phyloP scores from a whole-genome alignment of 2,329 filamentous ascomycete species.

The Penicillium griseofulvum region DNA sequence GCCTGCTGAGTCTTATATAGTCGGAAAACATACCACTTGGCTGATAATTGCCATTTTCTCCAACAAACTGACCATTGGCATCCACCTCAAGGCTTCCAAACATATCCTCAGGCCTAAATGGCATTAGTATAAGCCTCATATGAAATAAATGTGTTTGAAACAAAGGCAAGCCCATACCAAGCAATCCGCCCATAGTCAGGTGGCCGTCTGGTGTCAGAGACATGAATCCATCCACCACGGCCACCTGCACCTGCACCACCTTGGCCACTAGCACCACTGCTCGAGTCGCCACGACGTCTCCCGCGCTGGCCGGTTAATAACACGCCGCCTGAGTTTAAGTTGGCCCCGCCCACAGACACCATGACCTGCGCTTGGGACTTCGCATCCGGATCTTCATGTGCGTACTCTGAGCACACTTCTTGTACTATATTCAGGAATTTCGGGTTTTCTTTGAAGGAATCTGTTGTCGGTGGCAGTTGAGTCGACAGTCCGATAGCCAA shows the following conservation, averaged over 20 bases:
- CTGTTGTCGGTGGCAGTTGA: slow-evolving; percentile 55
- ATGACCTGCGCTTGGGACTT: slow-evolving; percentile 60
- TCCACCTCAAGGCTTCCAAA: slow-evolving; percentile 65
- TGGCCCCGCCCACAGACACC: slow-evolving; percentile 57
- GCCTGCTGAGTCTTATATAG: neutral
- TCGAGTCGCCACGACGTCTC: slow-evolving; percentile 44
- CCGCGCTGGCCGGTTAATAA: slow-evolving; percentile 42
- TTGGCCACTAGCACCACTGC: slow-evolving; percentile 58
- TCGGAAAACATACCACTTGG: slow-evolving; percentile 47
- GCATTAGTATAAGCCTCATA: slow-evolving; percentile 14
- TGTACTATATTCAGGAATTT: slow-evolving; percentile 57
- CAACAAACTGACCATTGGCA: slow-evolving; percentile 56
- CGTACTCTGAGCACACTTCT: slow-evolving; percentile 54
- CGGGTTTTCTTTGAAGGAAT: slow-evolving; percentile 56
- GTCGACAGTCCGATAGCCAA: slow-evolving; percentile 57
- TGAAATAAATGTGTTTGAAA: neutral
- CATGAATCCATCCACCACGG: slow-evolving; percentile 61
- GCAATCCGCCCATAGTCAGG: slow-evolving; percentile 64
- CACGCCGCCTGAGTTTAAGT: slow-evolving; percentile 51
- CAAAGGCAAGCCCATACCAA: slow-evolving; percentile 38
- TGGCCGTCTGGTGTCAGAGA: slow-evolving; percentile 59
- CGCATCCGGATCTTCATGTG: slow-evolving; percentile 55
- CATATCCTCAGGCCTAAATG: slow-evolving; percentile 59
- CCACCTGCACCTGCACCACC: slow-evolving; percentile 59
- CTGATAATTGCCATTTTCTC: slow-evolving; percentile 58